Evolutionary conservation across 2,329 filamentous ascomycete species (phyloP).

Genomic region (Aspergillus caelatus): DNA sequence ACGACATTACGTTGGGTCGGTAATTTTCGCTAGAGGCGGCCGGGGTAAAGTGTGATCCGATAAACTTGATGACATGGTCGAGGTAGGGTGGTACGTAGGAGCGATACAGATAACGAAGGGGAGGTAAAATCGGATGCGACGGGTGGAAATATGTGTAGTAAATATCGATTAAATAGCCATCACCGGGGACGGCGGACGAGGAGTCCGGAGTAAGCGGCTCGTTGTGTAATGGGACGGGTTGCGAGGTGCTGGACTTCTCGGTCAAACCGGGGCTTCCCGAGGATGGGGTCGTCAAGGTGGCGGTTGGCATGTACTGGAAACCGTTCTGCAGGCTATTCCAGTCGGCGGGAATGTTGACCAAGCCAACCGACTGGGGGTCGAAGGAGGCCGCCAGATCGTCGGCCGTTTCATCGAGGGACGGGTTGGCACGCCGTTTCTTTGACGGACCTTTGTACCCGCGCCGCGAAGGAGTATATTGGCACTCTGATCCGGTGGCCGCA

Average conservation of each 20-base stretch:
- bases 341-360: constrained; percentile 43
- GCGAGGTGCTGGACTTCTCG: constrained; percentile 20
- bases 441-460: constrained; percentile 73
- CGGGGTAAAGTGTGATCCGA: constrained; percentile 58
- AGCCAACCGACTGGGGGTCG: constrained; percentile 20
- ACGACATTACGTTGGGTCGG: constrained; percentile 37
- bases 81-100: constrained; percentile 49
- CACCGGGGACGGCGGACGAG: constrained; percentile 31
- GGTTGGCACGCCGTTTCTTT: constrained; percentile 48
- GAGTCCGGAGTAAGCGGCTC: constrained; percentile 42
- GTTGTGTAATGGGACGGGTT: constrained; percentile 22
- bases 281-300: constrained; percentile 27
- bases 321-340: constrained; percentile 39
- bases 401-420: constrained; percentile 48
- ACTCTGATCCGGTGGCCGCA: constrained; percentile 59
- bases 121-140: constrained; percentile 60
- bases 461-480: constrained; percentile 73
- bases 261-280: constrained; percentile 30
- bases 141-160: constrained; percentile 61
- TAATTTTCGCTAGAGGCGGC: constrained; percentile 49
- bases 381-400: constrained; percentile 48
- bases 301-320: constrained; percentile 27
- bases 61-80: constrained; percentile 58
- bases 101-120: constrained; percentile 45
- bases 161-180: constrained; percentile 52